phyloP scores from a whole-genome alignment of 495 filamentous ascomycete genomes.

The Lasiosphaeria ovina region DNA sequence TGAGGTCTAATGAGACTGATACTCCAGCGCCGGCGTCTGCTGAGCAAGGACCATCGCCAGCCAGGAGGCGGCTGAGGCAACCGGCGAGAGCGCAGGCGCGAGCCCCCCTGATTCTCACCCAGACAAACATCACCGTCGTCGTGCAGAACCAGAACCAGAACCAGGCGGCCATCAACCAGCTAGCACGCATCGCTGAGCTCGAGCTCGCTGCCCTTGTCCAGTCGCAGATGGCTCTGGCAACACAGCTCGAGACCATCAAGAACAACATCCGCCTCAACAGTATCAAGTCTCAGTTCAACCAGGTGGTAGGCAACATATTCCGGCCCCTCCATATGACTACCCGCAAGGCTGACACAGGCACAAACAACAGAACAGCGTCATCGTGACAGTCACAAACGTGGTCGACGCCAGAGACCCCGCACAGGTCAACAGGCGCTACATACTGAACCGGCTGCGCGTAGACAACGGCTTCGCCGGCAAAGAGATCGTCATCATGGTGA shows the following conservation, averaged over 20 bases:
- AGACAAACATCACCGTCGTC: constrained; percentile 28
- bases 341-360: constrained; percentile 3
- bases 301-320: constrained; percentile 27
- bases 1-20: constrained; percentile 13
- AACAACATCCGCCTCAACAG: constrained; percentile 40
- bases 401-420: constrained; percentile 31
- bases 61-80: constrained; percentile 25
- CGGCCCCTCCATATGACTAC: background rate
- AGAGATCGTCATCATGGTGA: constrained; percentile 35
- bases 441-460: constrained; percentile 32
- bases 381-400: constrained; percentile 35
- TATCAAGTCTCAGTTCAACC: constrained; percentile 32
- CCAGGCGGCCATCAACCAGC: constrained; percentile 28
- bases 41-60: constrained; percentile 12
- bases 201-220: constrained; percentile 35
- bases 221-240: constrained; percentile 31
- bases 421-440: constrained; percentile 30
- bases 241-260: constrained; percentile 36
- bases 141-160: constrained; percentile 19
- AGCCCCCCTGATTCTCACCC: constrained; percentile 22
- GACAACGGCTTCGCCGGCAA: constrained; percentile 37
- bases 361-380: constrained; percentile 32
- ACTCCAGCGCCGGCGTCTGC: constrained; percentile 24
- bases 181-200: constrained; percentile 32
- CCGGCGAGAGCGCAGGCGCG: constrained; percentile 21